phyloP scores from a whole-genome alignment of 768 basidiomycete species.

The Cubamyces sp. region DNA sequence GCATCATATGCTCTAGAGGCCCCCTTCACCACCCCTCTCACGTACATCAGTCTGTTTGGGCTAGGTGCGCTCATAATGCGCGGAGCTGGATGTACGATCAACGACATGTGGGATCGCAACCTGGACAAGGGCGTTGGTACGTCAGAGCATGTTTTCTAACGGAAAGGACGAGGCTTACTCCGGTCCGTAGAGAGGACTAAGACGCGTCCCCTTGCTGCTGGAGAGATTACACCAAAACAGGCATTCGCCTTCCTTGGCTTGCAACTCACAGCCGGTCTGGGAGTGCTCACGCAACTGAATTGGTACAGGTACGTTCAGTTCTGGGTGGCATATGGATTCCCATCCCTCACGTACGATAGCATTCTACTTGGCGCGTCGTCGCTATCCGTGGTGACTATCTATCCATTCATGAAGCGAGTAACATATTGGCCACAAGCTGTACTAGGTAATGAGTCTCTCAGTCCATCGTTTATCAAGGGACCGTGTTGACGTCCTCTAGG shows the following conservation, averaged over 20 bases:
- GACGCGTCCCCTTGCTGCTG: conserved; percentile 83
- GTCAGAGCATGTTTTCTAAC: conserved; percentile 26
- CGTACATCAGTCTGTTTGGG: conserved; percentile 84
- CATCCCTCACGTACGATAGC: conserved; percentile 43
- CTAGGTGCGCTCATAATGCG: conserved; percentile 94
- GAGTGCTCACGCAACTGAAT: conserved; percentile 87
- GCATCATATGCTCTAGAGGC: conserved; percentile 79
- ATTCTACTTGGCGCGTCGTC: conserved; percentile 93
- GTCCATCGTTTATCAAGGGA: not conserved
- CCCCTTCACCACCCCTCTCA: conserved; percentile 69
- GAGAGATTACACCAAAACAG: conserved; percentile 74
- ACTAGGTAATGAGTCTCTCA: conserved; percentile 59
- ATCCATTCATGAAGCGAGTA: conserved; percentile 96
- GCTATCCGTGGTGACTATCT: conserved; percentile 81
- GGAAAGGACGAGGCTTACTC: not conserved
- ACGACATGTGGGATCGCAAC: conserved; percentile 97
- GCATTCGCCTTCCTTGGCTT: conserved; percentile 81
- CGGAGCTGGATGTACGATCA: conserved; percentile 97
- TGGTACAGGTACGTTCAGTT: conserved; percentile 77
- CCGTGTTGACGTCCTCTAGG: conserved; percentile 49
- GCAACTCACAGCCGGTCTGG: conserved; percentile 83
- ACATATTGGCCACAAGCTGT: conserved; percentile 98
- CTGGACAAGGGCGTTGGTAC: conserved; percentile 91
- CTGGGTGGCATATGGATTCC: no score
- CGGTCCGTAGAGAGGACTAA: conserved; percentile 77